These are phyloP conservation scores for Przewalskia tangutica DNA, from an alignment of 257 asterid species.

Conservation along the genomic window DNA sequence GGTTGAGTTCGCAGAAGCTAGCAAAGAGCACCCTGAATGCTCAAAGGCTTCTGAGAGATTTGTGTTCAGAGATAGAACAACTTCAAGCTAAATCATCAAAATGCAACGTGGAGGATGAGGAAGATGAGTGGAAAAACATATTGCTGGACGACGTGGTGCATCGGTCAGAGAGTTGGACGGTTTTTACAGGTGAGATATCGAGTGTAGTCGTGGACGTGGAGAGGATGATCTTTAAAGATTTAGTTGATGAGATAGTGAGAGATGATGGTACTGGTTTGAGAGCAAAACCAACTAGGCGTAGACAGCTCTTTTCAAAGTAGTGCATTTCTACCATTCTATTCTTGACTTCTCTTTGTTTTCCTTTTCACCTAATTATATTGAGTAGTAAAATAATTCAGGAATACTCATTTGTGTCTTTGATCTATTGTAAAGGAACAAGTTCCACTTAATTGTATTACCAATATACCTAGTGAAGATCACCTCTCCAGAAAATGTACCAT, in stretches of 20 bases:
- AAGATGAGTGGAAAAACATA: constrained; percentile 46
- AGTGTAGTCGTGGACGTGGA: constrained; percentile 68
- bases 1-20: constrained; percentile 27
- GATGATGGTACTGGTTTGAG: constrained; percentile 50
- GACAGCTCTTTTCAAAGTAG: constrained; percentile 42
- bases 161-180: constrained; percentile 48
- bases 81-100: constrained; percentile 31
- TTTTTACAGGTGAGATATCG: constrained; percentile 43
- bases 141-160: constrained; percentile 49
- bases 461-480: not conserved
- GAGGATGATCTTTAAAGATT: constrained; percentile 72
- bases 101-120: constrained; percentile 39
- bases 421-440: not conserved
- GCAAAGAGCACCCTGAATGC: constrained; percentile 40
- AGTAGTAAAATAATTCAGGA: constrained; percentile 5
- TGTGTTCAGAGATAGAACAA: constrained; percentile 66
- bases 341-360: not conserved
- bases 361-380: constrained; percentile 1
- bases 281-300: constrained; percentile 38
- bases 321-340: not conserved
- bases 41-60: constrained; percentile 64
- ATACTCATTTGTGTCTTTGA: not conserved
- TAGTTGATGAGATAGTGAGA: constrained; percentile 65
- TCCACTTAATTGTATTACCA: constrained; percentile 2
- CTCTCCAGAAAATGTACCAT: not conserved